Base-by-base conservation (phyloP, 1,284 basidiomycete species). In the Puccinia brachypodii region DNA sequence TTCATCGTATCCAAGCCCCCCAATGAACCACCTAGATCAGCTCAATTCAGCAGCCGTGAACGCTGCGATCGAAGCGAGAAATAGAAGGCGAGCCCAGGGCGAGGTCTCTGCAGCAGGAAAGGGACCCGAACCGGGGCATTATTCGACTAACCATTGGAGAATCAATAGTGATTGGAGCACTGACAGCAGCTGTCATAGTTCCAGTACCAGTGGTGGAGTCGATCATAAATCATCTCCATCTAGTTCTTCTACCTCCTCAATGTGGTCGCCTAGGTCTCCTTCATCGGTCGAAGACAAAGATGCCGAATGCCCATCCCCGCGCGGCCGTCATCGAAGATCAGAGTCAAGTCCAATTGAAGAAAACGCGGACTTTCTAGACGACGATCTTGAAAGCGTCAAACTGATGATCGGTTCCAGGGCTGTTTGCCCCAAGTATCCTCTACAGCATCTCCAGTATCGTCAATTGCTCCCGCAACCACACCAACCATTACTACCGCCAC, bases 401-500 rank as follows among this genome's bases (percentile, higher is more conserved):
- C 36, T 64, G 16, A 64, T 64, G 62, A 64, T 64, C 31, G 62
- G 62, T 40, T 64, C 62, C 4, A 64, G 62, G 40, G 62, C 62
- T 36, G 62, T 64, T 36, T 64, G 62, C 62, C 62, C 62, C 62
- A 38, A 64, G 62, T 64, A 19, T 31, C 62, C 62, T 2, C 13
- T 64, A 40, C 62, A 64, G 40, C 62, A 64, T 64, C 62, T 64
- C 36, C 62, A 64, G 14, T 64, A 64, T 64, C 62, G 62, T n/a
- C 62, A 64, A 64, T 64, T 64, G 16, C 28, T 19, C 2, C 36
- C 62, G n/a, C 4, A 31, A 11, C 8, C 31, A 16, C 62, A 13
- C 2, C 36, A 64, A 31, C 3, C 36, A n/a, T 64, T 40, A 22
- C 16, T 64, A 3, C 62, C 62, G 33, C 33, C 62, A 64, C 31